Conservation (phyloP, 2,329 filamentous ascomycete species). For the Fusarium goolgardi region DNA sequence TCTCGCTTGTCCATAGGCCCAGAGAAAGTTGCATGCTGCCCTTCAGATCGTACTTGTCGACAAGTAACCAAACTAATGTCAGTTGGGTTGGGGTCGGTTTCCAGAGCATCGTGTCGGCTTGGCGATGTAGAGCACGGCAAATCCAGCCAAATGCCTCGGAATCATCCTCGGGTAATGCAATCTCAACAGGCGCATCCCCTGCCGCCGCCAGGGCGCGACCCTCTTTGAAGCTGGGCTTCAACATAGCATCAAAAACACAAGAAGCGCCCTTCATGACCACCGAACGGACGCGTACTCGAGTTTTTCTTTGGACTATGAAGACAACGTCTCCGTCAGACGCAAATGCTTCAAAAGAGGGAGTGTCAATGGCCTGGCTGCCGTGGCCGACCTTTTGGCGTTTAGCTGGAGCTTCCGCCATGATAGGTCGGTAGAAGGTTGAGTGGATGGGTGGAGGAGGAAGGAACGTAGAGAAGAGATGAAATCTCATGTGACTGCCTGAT, state of each 20-base stretch:
- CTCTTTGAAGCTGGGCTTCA: slow-evolving; percentile 8
- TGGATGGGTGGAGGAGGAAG: background rate
- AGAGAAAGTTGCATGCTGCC: slow-evolving; percentile 14
- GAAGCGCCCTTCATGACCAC: background rate
- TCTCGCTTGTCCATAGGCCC: background rate
- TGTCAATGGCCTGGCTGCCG: background rate
- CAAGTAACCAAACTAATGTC: background rate
- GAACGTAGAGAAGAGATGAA: background rate
- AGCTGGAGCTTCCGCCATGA: background rate
- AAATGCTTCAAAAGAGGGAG: background rate
- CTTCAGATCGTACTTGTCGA: slow-evolving; percentile 18
- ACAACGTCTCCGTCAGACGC: background rate
- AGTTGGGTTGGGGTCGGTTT: background rate
- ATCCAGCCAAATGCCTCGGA: background rate
- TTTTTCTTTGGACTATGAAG: background rate
- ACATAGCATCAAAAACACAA: slow-evolving; percentile 2
- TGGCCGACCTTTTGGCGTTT: background rate
- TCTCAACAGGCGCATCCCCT: background rate
- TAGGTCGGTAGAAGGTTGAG: background rate
- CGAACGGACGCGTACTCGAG: background rate
- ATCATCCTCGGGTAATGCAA: slow-evolving; percentile 9
- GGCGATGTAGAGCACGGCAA: slow-evolving; percentile 1
- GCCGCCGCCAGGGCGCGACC: background rate
- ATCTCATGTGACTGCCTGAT: background rate
- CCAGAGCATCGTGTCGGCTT: slow-evolving; percentile 7